Base-by-base conservation (phyloP, 495 filamentous ascomycete genomes). In the Neurospora pannonica region DNA sequence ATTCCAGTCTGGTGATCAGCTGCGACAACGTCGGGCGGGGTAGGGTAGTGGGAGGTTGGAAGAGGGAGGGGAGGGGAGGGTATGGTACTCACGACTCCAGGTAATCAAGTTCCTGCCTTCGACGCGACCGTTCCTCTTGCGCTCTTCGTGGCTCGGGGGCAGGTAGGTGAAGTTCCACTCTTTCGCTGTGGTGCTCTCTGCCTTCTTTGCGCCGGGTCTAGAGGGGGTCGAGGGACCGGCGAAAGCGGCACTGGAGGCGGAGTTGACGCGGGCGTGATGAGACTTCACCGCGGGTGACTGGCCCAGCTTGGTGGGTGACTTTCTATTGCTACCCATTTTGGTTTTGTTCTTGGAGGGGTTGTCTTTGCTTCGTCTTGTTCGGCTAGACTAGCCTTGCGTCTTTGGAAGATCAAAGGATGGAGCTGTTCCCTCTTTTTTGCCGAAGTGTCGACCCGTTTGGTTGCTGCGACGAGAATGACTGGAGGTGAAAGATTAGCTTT, bases 31-130 rank as follows among this genome's bases (percentile, higher is more conserved):
- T 19, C 13, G 38, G 10, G 38, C 38, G 38, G 38, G 38, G 10
- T 39, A 39, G 34, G 34, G 34, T 7, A 36, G 34, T 36, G 34
- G 34, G 34, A 36, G 0, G 34, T 36, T 36, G 34, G 34, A 38
- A 38, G 9, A 10, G 37, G 37, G 37, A 38, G 2, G 10, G n/a
- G n/a, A n/a, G n/a, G n/a, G 46, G 21, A 60, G 11, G 48, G 43
- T 21, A 21, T 46, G 13, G 6, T 21, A 80, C 81, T 80, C 74
- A 83, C 81, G 75, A 62, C 75, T 79, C 81, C 81, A 83, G 38
- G 78, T 75, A 9, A 83, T 77, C 8, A 83, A 70, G 54, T 78
- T 80, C 0, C 81, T 79, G 62, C 81, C 81, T 15, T 73, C 69
- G 5, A 76, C 71, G 9, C 81, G 79, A 38, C 81, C 81, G 42